A percentile compares a stretch with the other conserved stretches of the same genome.
Conservation (phyloP, 1,284 basidiomycete genomes). For the Peniophora sp. region DNA sequence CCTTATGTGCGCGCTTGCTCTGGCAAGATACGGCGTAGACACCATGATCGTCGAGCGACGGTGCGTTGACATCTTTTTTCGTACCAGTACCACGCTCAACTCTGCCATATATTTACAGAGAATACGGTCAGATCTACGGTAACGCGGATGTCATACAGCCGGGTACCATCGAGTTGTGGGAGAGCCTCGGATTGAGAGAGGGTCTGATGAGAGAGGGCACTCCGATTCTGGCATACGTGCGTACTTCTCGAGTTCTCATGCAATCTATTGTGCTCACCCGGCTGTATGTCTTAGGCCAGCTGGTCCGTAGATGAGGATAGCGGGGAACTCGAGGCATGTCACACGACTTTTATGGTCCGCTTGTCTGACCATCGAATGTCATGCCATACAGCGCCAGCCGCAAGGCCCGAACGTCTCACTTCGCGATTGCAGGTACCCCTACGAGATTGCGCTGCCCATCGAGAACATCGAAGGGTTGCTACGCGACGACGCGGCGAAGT, state of each 20-base stretch:
- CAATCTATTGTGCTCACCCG: no score
- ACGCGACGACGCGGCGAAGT: not conserved
- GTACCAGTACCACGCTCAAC: not conserved
- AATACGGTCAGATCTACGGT: conserved; percentile 1
- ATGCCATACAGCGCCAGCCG: not conserved
- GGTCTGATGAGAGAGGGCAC: conserved; percentile 1
- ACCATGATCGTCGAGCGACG: conserved; percentile 8
- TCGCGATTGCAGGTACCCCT: conserved; percentile 1
- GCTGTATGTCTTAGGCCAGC: not conserved
- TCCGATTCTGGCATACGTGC: conserved; percentile 1
- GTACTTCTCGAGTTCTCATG: not conserved
- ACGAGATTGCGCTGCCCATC: conserved; percentile 4
- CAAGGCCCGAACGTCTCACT: not conserved
- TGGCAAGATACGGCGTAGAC: conserved; percentile 4
- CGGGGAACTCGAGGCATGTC: conserved; percentile 4
- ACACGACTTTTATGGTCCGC: not conserved
- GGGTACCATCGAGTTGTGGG: conserved; percentile 10
- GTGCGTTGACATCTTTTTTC: conserved; percentile 1
- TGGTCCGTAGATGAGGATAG: conserved; percentile 2
- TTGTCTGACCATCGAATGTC: not conserved
- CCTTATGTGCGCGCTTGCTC: conserved; percentile 8
- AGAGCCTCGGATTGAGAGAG: conserved; percentile 5
- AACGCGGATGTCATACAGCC: conserved; percentile 12
- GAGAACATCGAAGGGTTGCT: conserved; percentile 9
- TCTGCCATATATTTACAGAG: not conserved